Evolutionary conservation across 495 filamentous ascomycete genomes (phyloP), one percentile per base, ranked within the genome.

Genomic region (Bathelium albidoporum): DNA sequence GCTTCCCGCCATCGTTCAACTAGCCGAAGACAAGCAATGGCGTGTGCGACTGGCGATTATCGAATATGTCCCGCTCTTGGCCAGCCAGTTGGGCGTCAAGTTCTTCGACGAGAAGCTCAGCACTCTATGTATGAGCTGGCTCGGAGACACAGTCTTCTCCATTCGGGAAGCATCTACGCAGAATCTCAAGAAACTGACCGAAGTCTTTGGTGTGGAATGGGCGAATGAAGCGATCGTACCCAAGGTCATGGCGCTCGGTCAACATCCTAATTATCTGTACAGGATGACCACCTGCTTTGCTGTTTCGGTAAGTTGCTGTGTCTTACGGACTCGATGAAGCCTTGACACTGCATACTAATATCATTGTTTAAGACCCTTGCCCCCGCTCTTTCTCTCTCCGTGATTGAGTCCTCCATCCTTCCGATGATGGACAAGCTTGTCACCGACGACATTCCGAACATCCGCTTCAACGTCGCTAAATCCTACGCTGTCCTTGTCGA

Each of bases 11-110:
- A 98, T 98, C 70, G 91, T 97, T 44, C 91, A 97, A 71, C 82
- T 98, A 65, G 94, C 94, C 62, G 94, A 97, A 75, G 94, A 98
- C 75, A 98, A 98, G 82, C 93, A 98, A 80, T 98, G 94, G 94
- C 89, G 94, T 70, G 94, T 98, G 64, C 89, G 94, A 60, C 81
- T 98, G 60, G 94, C 94, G 58, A 98, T 98, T 70, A 98, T 98
- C 72, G 92, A 97, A 82, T 97, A 98, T 77, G 97, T 98, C 71
- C 94, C 94, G 28, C 82, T 98, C 53, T 87, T 98, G 43, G 95
- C 95, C 53, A 91, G 90, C 69, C 94, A 98, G 72, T 82, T 98
- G 18, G 94, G 94, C 45, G 94, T 97, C 61, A 86, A 94, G 71
- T 98, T 98, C 81, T 98, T 98, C 75, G 91, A 98, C 72, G 91